Evolutionary conservation across 208 protist species (phyloP), one percentile per base, ranked within the genome.

Genomic region (Trypanosoma melophagium): DNA sequence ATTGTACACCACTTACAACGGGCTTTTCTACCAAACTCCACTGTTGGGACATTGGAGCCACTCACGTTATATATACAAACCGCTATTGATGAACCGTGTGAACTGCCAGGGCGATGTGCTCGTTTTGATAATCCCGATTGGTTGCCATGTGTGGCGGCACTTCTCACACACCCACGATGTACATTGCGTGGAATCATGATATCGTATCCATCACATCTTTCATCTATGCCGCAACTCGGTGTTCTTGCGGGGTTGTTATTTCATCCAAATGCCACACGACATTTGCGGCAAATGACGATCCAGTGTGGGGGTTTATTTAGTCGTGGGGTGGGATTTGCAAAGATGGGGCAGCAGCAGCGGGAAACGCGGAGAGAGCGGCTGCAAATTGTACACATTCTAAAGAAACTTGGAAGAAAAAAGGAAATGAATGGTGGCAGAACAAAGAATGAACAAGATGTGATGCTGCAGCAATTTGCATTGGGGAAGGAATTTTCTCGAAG

Each of bases 161-260:
- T 91, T 22, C 80, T 78, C 74, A 86, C 80, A 42, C 78, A 73
- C 7, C 83, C 83, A 25, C 52, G 17, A 17, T 83, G 84, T 62
- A 57, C 69, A n/a, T 66, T 89, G 8, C 71, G 71, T 38, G 31
- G 44, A 2, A 72, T 94, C 16, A 67, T 80, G 50, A 66, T 94
- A 8, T 69, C 73, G 2, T 69, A 57, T 22, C 56, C 69, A 35
- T 59, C 91, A 24, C 78, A 62, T 22, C 76, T 78, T 50, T 47
- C 75, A 59, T 77, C 85, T 55, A 69, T 91, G n/a, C 87, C 87
- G 21, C 72, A 79, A 21, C 69, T 94, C 41, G 87, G 84, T 14
- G 60, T 91, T 22, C n/a, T 91, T 12, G 68, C 74, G 0, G 84
- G 87, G 0, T 71, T 94, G 25, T 69, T 91, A 38, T 78, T 83